Evolutionary conservation across 2,329 filamentous ascomycete species (phyloP).

Genomic region (Xylariaceae sp.): DNA sequence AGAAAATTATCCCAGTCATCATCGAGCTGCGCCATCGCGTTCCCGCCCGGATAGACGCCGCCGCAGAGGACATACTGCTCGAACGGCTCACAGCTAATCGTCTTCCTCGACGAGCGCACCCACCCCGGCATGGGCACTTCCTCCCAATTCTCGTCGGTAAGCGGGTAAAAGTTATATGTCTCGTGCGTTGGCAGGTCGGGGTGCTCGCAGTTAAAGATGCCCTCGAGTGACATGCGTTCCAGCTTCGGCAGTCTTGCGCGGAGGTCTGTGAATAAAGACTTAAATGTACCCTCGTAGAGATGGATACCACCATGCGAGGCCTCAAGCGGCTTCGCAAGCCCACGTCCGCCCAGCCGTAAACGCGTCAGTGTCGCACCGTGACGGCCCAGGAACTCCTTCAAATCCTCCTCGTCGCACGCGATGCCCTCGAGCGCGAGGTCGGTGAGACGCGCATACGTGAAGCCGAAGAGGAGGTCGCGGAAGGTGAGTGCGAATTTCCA

Average conservation of each 20-base stretch:
- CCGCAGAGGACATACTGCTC: conserved; percentile 39
- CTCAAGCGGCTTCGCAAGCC: conserved; percentile 37
- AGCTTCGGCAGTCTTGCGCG: conserved; percentile 35
- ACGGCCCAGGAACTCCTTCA: conserved; percentile 39
- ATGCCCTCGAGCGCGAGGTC: conserved; percentile 42
- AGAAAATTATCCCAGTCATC: conserved; percentile 13
- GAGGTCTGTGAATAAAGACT: conserved; percentile 39
- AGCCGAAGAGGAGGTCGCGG: conserved; percentile 35
- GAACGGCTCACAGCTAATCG: conserved; percentile 36
- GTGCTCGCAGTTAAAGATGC: conserved; percentile 41
- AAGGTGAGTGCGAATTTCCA: conserved; percentile 40
- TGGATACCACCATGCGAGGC: conserved; percentile 40
- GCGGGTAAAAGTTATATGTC: conserved; percentile 39
- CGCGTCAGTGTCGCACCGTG: conserved; percentile 38
- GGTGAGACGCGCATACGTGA: conserved; percentile 36
- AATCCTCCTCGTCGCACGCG: conserved; percentile 40
- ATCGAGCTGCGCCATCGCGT: conserved; percentile 18
- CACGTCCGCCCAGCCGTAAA: conserved; percentile 42
- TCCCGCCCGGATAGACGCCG: conserved; percentile 34
- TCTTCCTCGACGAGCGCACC: conserved; percentile 30
- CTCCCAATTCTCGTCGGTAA: conserved; percentile 40
- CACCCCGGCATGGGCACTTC: conserved; percentile 28
- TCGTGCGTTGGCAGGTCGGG: conserved; percentile 36
- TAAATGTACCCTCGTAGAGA: conserved; percentile 41
- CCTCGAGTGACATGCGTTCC: conserved; percentile 42